Conservation (phyloP, 169 alveolate species). For the Cryptosporidium muris region DNA sequence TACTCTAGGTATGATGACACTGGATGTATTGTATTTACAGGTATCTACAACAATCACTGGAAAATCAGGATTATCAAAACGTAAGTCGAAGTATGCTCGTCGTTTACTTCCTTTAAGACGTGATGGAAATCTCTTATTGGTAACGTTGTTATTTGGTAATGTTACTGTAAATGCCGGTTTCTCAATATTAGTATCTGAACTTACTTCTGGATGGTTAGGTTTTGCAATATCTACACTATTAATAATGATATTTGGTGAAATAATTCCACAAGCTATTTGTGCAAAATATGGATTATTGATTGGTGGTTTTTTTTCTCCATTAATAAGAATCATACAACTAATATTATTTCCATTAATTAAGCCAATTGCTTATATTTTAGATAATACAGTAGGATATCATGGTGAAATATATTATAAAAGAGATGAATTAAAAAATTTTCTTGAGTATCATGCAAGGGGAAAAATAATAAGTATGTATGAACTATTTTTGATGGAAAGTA, state of each 20-base stretch:
- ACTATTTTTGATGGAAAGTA: constrained; percentile 10
- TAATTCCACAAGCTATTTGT: constrained; percentile 87
- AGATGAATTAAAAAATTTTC: constrained; percentile 23
- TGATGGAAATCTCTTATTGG: constrained; percentile 84
- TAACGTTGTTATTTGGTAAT: constrained; percentile 86
- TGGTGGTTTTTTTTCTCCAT: constrained; percentile 84
- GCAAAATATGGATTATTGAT: constrained; percentile 85
- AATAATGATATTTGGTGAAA: constrained; percentile 87
- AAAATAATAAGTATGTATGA: constrained; percentile 13
- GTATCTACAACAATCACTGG: constrained; percentile 78
- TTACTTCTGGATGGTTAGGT: constrained; percentile 82
- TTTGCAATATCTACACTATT: constrained; percentile 82
- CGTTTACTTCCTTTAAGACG: constrained; percentile 85
- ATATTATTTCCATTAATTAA: constrained; percentile 79
- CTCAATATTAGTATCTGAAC: constrained; percentile 85
- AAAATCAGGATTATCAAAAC: constrained; percentile 73
- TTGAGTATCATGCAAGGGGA: constrained; percentile 32
- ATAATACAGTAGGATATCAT: constrained; percentile 74
- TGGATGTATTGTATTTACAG: constrained; percentile 84
- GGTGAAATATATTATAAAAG: constrained; percentile 23
- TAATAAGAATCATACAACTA: constrained; percentile 73
- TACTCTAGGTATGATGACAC: constrained; percentile 87
- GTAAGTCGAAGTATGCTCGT: constrained; percentile 81
- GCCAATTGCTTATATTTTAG: constrained; percentile 79
- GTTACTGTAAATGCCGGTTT: constrained; percentile 86